These are phyloP conservation scores for Colletotrichum acutatum DNA, from an alignment of 2,329 filamentous ascomycete genomes.

Conservation along the genomic window DNA sequence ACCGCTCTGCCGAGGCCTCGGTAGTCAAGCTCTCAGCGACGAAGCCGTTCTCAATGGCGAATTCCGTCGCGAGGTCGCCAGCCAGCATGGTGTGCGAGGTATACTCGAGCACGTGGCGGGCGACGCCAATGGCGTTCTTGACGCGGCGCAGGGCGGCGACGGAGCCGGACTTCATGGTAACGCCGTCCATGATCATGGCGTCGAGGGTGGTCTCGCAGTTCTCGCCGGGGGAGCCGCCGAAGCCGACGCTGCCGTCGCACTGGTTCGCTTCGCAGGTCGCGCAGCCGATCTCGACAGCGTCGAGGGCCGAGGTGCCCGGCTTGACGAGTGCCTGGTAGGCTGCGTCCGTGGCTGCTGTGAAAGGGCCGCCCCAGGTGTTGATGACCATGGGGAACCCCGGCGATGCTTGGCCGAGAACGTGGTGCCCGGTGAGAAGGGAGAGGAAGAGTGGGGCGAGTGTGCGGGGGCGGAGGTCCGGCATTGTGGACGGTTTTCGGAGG, in stretches of 20 bases:
- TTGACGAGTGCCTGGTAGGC: conserved; percentile 54
- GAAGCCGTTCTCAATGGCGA: conserved; percentile 64
- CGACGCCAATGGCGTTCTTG: conserved; percentile 60
- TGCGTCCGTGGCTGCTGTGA: conserved; percentile 62
- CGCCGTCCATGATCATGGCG: conserved; percentile 68
- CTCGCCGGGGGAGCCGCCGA: conserved; percentile 66
- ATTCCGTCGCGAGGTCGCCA: conserved; percentile 64
- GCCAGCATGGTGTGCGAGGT: conserved; percentile 63
- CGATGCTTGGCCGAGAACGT: conserved; percentile 40
- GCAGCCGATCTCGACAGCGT: conserved; percentile 64
- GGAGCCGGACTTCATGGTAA: conserved; percentile 62
- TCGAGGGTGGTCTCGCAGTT: conserved; percentile 68
- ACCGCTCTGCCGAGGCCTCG: conserved; percentile 49
- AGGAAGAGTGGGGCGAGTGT: conserved; percentile 22
- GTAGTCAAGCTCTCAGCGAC: conserved; percentile 55
- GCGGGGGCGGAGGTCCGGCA: conserved; percentile 23
- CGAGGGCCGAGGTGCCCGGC: conserved; percentile 52
- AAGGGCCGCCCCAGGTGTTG: conserved; percentile 66
- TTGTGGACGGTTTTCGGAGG: neutral
- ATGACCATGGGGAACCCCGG: conserved; percentile 60
- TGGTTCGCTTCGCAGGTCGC: conserved; percentile 61
- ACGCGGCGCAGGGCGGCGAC: conserved; percentile 63
- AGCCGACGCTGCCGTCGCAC: conserved; percentile 66
- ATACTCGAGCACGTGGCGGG: conserved; percentile 60
- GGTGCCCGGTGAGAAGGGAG: conserved; percentile 28